These are phyloP conservation scores for Cutaneotrichosporon sp. DNA, from an alignment of 1,284 basidiomycete species.

Conservation along the genomic window DNA sequence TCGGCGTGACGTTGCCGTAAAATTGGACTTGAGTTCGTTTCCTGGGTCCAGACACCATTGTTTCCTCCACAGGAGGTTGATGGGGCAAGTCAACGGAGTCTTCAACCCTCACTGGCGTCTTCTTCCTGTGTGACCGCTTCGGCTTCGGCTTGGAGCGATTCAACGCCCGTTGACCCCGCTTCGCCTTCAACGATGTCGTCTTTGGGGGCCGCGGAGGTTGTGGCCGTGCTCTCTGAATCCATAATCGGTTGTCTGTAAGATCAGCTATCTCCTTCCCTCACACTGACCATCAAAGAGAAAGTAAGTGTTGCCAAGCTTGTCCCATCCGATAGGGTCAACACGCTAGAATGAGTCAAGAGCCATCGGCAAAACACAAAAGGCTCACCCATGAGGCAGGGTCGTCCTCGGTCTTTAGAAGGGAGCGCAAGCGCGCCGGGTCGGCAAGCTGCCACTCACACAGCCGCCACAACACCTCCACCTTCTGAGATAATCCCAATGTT, in stretches of 20 bases:
- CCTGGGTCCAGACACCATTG: constrained; percentile 25
- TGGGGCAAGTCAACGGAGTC: too few relatives aligned
- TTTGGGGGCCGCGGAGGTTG: constrained; percentile 29
- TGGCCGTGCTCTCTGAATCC: constrained; percentile 51
- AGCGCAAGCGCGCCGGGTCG: constrained; percentile 53
- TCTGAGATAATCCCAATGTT: constrained; percentile 49
- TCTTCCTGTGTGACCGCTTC: constrained; percentile 29
- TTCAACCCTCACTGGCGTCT: background rate
- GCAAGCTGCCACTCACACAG: constrained; percentile 56
- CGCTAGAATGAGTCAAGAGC: constrained; percentile 37
- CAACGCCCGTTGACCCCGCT: constrained; percentile 23
- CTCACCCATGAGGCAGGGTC: constrained; percentile 52
- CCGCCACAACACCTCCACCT: constrained; percentile 50
- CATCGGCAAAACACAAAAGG: background rate
- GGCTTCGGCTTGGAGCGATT: constrained; percentile 9
- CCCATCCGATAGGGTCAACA: constrained; percentile 55
- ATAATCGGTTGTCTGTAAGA: constrained; percentile 53
- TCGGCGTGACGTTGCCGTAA: constrained; percentile 40
- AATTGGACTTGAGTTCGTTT: constrained; percentile 35
- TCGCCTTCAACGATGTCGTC: constrained; percentile 37
- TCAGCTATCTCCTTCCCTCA: background rate
- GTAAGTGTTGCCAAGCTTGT: constrained; percentile 53
- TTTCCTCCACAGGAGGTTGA: background rate
- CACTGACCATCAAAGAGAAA: constrained; percentile 54
- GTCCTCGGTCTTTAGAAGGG: constrained; percentile 51